phyloP scores from a whole-genome alignment of 176 grass and related monocot genomes.

The Canna indica region DNA sequence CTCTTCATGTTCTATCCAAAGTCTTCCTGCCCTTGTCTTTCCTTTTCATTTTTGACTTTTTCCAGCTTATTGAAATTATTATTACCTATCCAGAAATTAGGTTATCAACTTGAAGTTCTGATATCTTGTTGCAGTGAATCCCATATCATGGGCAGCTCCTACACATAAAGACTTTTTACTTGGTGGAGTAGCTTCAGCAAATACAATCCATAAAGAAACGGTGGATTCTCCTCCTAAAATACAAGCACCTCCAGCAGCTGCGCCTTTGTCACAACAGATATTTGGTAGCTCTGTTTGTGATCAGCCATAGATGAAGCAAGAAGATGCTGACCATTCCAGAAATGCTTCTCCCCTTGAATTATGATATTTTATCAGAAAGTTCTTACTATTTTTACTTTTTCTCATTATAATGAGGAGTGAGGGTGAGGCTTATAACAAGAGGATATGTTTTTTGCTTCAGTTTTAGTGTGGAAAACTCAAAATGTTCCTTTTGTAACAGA shows the following conservation, averaged over 20 bases:
- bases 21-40: not conserved
- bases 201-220: slow-evolving; percentile 6
- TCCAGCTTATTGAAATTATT: slow-evolving; percentile 1
- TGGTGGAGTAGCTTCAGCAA: slow-evolving; percentile 13
- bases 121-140: slow-evolving; percentile 29
- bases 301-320: slow-evolving; percentile 25
- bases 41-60: not conserved
- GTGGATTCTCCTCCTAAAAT: slow-evolving; percentile 10
- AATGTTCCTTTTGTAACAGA: not conserved
- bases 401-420: not conserved
- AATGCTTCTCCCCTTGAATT: slow-evolving; percentile 23
- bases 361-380: not conserved
- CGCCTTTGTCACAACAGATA: slow-evolving; percentile 8
- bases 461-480: not conserved
- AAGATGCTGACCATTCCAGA: slow-evolving; percentile 31
- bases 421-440: not conserved
- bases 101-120: slow-evolving; percentile 10
- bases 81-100: not conserved
- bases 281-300: slow-evolving; percentile 16
- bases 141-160: slow-evolving; percentile 47
- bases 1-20: too few relatives aligned
- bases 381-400: not conserved
- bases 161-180: slow-evolving; percentile 3
- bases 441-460: not conserved
- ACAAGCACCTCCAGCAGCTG: slow-evolving; percentile 16